A percentile compares a stretch with the other conserved stretches of the same genome.
phyloP scores from a whole-genome alignment of 164 flowering plant species.

The Vitis labrusca region DNA sequence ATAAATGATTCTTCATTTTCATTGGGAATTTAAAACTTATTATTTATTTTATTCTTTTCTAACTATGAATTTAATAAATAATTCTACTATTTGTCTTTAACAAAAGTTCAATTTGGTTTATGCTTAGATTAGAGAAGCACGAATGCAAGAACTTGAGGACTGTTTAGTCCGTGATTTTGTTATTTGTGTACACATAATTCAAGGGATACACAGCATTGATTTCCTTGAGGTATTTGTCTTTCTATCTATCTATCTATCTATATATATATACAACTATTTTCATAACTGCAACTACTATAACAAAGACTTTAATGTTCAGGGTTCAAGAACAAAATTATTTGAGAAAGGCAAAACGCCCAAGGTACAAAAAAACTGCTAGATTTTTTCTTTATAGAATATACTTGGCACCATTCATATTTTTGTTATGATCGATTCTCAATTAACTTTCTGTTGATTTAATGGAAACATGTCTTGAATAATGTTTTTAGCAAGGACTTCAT shows the following conservation, averaged over 20 bases:
- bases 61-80: too few species aligned
- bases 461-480: too few species aligned
- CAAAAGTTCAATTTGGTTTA: too few species aligned
- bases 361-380: not conserved
- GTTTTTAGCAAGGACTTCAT: too few species aligned
- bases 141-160: not conserved
- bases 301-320: not conserved
- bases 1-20: not conserved
- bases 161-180: not conserved
- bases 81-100: too few species aligned
- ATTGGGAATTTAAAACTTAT: not conserved
- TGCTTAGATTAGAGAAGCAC: slow-evolving; percentile 5
- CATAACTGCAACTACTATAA: not conserved
- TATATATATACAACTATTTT: not conserved
- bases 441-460: too few species aligned
- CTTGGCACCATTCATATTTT: not conserved
- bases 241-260: not conserved
- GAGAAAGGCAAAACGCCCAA: slow-evolving; percentile 14
- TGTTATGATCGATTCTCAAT: not conserved
- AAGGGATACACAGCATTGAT: not conserved
- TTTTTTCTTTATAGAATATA: too few species aligned
- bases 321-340: slow-evolving; percentile 11
- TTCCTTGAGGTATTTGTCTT: not conserved
- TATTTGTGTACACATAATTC: not conserved
- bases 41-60: too few species aligned